Base-by-base conservation (phyloP, 495 filamentous ascomycete species). In the Xylona heveae region DNA sequence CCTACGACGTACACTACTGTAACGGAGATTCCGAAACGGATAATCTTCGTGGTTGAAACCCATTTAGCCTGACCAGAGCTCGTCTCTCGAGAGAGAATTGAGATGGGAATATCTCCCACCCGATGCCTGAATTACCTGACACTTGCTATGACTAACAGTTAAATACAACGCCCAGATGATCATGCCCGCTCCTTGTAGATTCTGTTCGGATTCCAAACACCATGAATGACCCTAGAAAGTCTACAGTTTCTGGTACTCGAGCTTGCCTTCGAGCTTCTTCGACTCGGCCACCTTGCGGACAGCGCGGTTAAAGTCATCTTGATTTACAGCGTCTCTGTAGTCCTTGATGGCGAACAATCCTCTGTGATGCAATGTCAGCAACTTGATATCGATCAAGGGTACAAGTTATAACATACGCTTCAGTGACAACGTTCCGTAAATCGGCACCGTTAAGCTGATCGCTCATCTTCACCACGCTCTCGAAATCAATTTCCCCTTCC, bases 401-500 rank as follows among this genome's bases (percentile, higher is more conserved):
- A 21, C 30, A 15, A 12, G 6, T 3, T 33, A 19, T 18, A 12
- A 72, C 78, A 54, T 68, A 92, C 82, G 90, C 90, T 64, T 99
- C 90, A 1, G 90, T 99, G 28, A 99, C 83, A 39, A 99, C 83
- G 49, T 99, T 99, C 42, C 90, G 65, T 49, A 99, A 57, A 69
- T 99, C 90, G 15, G 90, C 90, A 43, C 90, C 90, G 55, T 99
- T 99, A 24, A 95, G 64, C 24, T 83, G 81, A 45, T 99, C 90
- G 43, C 79, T 90, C 90, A 99, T 99, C 67, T 99, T 99, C 47
- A 99, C 90, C 19, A 99, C 79, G 46, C 82, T 93, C 65, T 99
- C 90, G 49, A 90, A 95, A 55, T 99, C 90, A 49, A 99, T 85
- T 40, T 99, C 90, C 5, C 88, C 88, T 31, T 95, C 88, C 30